Base-by-base conservation (phyloP, 2,329 filamentous ascomycete genomes). In the Cladobotryum protrusum region DNA sequence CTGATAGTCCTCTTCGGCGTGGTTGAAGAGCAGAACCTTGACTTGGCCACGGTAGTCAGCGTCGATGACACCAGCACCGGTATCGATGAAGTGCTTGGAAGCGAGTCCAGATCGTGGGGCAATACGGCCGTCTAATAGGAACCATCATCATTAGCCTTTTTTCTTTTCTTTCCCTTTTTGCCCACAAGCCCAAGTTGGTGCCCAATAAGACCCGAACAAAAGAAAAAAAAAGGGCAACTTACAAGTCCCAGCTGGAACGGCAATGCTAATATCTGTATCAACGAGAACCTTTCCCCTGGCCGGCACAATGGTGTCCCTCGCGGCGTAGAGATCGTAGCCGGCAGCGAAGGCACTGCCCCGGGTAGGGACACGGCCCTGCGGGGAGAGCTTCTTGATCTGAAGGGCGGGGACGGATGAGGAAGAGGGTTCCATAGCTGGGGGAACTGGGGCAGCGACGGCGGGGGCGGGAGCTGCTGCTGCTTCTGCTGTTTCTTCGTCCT, bases 31-130 rank as follows among this genome's bases (percentile, higher is more conserved):
- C 58, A 99, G 78, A 20, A 99, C 87, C 76, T 95, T 96, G 62
- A 99, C 86, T 59, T 87, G 87, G 17, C 93, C 93, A 34, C 93
- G 82, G 75, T 99, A 99, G 71, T 99, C 93, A 33, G 92, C 91
- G 69, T 99, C 93, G 61, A 99, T 97, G 56, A 99, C 93, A 48
- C 93, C 93, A 0, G 93, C 93, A 55, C 95, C 90, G 0, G 88
- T 93, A 68, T 96, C 90, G 67, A 99, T 97, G 72, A 91, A 93
- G 73, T 97, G 83, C 75, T 99, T 99, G 53, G 84, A 78, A 2
- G 92, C 92, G 34, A 96, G 84, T 43, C 90, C 90, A n/a, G 88
- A 93, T 57, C 91, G 87, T 9, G 91, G 91, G 3, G 91, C 91
- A 49, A 96, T 83, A 51, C 91, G 86, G 58, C 92, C 92, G 66